Conservation (phyloP, 2,329 filamentous ascomycete species). For the Colletotrichum cordylinicola region DNA sequence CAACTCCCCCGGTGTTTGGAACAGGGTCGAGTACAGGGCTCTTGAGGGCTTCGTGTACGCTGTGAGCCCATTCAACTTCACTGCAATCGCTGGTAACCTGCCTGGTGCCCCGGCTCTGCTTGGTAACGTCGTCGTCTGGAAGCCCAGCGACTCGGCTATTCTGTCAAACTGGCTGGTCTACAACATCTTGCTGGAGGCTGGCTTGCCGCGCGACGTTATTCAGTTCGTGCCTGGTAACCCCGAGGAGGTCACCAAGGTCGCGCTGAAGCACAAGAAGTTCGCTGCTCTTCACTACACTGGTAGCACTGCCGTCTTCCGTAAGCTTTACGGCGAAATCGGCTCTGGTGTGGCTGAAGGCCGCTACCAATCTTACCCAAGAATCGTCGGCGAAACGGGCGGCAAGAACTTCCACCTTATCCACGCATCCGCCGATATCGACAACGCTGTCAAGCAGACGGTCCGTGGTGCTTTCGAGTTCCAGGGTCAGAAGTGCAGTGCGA, state of each 20-base stretch:
- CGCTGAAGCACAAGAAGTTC: slow-evolving; percentile 80
- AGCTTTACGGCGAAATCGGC: slow-evolving; percentile 86
- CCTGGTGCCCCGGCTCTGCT: slow-evolving; percentile 83
- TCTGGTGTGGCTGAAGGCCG: slow-evolving; percentile 79
- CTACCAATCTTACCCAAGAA: slow-evolving; percentile 85
- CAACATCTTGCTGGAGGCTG: slow-evolving; percentile 89
- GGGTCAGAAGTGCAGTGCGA: slow-evolving; percentile 90
- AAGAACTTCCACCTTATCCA: slow-evolving; percentile 94
- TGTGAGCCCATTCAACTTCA: slow-evolving; percentile 96
- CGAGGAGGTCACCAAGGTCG: slow-evolving; percentile 79
- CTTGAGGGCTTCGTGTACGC: slow-evolving; percentile 97
- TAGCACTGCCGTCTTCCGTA: slow-evolving; percentile 88
- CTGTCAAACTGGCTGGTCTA: slow-evolving; percentile 92
- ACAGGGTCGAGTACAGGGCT: slow-evolving; percentile 86
- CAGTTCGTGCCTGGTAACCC: slow-evolving; percentile 93
- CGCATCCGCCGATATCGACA: slow-evolving; percentile 75
- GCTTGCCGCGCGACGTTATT: slow-evolving; percentile 86
- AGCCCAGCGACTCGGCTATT: slow-evolving; percentile 89
- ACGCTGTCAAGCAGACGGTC: slow-evolving; percentile 82
- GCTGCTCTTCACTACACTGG: slow-evolving; percentile 95
- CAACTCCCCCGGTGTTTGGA: slow-evolving; percentile 87
- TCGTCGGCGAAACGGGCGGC: slow-evolving; percentile 89
- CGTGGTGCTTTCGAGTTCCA: slow-evolving; percentile 91
- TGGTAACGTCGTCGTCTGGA: slow-evolving; percentile 96
- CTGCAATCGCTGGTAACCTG: slow-evolving; percentile 89